These are phyloP conservation scores for Xylaria cubensis DNA, from an alignment of 495 filamentous ascomycete genomes.

Conservation along the genomic window DNA sequence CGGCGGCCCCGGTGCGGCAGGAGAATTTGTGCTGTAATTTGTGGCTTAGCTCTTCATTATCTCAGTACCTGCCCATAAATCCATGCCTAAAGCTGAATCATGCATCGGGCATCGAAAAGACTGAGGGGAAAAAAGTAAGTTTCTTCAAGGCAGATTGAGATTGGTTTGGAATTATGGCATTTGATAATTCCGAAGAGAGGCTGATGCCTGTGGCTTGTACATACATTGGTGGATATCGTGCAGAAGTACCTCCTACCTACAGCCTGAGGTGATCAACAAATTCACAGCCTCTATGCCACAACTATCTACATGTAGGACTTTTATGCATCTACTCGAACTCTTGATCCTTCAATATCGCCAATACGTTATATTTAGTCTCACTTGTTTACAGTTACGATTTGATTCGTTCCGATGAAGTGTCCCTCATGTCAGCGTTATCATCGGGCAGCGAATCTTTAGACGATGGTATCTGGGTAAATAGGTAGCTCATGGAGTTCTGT, in stretches of 20 bases:
- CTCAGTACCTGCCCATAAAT: not conserved
- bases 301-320: not conserved
- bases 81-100: not conserved
- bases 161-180: not conserved
- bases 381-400: not conserved
- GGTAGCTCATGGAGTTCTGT: too few relatives aligned
- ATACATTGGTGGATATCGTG: not conserved
- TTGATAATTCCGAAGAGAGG: not conserved
- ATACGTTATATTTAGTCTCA: not conserved
- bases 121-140: not conserved
- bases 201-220: conserved; percentile 17
- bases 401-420: not conserved
- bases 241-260: too few relatives aligned
- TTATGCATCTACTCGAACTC: not conserved
- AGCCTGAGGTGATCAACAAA: not conserved
- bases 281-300: not conserved
- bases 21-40: not conserved
- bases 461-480: not conserved
- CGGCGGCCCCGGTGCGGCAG: conserved; percentile 29
- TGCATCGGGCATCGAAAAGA: not conserved
- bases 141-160: not conserved
- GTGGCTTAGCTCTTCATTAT: conserved; percentile 12
- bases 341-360: not conserved
- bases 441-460: not conserved
- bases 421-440: not conserved